Evolutionary conservation across 2,329 filamentous ascomycete species (phyloP), one percentile per base, ranked within the genome.

Genomic region (Epichloe sp.): DNA sequence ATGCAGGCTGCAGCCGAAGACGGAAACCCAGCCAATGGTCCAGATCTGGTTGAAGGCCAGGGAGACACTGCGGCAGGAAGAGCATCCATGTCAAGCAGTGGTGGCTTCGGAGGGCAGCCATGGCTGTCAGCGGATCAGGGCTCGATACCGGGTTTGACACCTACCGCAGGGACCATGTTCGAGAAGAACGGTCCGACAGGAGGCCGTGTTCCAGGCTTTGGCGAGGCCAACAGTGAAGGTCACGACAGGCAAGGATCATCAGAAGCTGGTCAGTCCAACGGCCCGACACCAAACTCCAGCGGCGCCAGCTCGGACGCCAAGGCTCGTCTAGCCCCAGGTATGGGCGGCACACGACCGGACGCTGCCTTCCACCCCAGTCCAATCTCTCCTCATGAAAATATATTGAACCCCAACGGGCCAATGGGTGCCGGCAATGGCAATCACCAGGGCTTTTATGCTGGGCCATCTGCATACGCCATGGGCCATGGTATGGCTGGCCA

Each of bases 281-380:
- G 75, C n/a, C 77, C 73, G 21, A 82, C 79, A 11, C 79, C 79
- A 3, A 81, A 77, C 57, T 82, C 79, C 4, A 79, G 75, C 58
- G 61, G 52, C 51, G 57, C 54, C 41, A 55, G 57, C 21, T 64
- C 66, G 14, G 65, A 67, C 7, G 56, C 57, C 14, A 59, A 62
- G 34, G 61, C 51, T 48, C 63, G 56, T 54, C 55, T 60, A 31
- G 59, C 52, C 6, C 57, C 58, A 40, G 65, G 65, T 14, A 59
- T 69, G 52, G 63, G 60, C 21, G 64, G 63, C 26, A 71, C 75
- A 0, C 67, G 66, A 6, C 59, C 61, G 5, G 68, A 68, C 46
- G 76, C 35, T n/a, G 52, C 77, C 2, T 82, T 76, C 59, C 69
- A 75, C 23, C 65, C 75, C 3, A 79, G 75, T 54, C 74, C 78